Conservation (phyloP, 1,284 basidiomycete species). For the Cystobasidiaceae sp. region DNA sequence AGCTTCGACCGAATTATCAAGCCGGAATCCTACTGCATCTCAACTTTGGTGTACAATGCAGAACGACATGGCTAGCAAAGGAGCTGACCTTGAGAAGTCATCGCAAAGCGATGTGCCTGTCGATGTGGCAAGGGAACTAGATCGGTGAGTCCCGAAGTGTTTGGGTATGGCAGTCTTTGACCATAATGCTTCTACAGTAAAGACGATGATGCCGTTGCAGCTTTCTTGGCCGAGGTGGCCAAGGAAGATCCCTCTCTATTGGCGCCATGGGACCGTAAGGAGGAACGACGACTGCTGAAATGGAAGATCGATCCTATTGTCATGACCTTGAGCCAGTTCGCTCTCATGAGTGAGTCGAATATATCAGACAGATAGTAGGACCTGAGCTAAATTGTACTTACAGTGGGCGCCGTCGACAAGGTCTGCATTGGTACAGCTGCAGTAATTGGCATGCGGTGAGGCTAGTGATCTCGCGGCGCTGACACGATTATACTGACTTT, state of each 20-base stretch:
- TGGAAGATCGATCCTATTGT: constrained; percentile 33
- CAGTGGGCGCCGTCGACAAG: constrained; percentile 30
- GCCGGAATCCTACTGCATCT: no score
- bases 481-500: neutral
- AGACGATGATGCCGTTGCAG: constrained; percentile 23
- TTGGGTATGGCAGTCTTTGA: neutral
- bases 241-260: constrained; percentile 24
- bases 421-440: constrained; percentile 32
- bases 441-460: constrained; percentile 14
- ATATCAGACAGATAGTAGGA: neutral
- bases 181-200: neutral
- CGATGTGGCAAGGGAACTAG: neutral
- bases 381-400: neutral
- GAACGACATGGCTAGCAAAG: no score
- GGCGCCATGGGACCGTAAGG: constrained; percentile 7
- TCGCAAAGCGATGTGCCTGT: neutral
- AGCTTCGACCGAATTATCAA: no score
- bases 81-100: neutral
- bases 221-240: constrained; percentile 30
- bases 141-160: constrained; percentile 3
- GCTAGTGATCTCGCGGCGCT: neutral
- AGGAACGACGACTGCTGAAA: constrained; percentile 25
- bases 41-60: no score
- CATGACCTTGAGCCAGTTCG: constrained; percentile 27
- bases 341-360: constrained; percentile 13